Evolutionary conservation across 164 flowering plant species (phyloP).

Genomic region (Tetracentron sinense): DNA sequence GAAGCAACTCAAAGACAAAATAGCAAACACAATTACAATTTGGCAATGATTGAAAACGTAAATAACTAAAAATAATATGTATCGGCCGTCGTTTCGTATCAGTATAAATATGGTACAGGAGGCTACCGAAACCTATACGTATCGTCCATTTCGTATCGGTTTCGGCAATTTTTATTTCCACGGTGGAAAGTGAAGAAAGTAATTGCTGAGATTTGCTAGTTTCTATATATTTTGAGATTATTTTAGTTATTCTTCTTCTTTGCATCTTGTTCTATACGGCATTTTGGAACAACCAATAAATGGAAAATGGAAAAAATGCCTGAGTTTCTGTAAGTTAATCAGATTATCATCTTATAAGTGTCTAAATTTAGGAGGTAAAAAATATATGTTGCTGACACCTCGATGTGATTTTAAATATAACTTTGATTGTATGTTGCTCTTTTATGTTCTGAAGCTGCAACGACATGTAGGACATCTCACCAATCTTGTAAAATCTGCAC

Average conservation of each 20-base stretch:
- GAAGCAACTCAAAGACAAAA: no score
- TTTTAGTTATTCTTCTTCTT: background rate
- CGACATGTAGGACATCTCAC: conserved; percentile 48
- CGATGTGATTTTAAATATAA: no score
- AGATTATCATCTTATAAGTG: background rate
- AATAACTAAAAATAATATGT: no score
- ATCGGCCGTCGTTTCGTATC: no score
- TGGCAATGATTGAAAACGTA: no score
- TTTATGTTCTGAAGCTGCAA: conserved; percentile 43
- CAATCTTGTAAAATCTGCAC: conserved; percentile 36
- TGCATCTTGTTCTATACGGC: background rate
- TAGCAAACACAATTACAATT: no score
- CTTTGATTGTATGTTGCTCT: background rate
- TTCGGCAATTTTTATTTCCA: no score
- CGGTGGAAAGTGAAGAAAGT: background rate
- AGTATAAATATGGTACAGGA: no score
- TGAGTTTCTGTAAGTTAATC: background rate
- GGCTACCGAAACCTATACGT: no score
- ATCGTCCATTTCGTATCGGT: no score
- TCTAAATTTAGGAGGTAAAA: background rate
- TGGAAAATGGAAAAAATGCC: no score
- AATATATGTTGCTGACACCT: background rate
- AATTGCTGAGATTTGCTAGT: background rate
- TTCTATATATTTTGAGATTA: background rate
- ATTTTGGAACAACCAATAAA: background rate